A percentile compares a stretch with the other conserved stretches of the same genome.
Conservation (phyloP, 2,329 filamentous ascomycete genomes). For the Colletotrichum costaricense region DNA sequence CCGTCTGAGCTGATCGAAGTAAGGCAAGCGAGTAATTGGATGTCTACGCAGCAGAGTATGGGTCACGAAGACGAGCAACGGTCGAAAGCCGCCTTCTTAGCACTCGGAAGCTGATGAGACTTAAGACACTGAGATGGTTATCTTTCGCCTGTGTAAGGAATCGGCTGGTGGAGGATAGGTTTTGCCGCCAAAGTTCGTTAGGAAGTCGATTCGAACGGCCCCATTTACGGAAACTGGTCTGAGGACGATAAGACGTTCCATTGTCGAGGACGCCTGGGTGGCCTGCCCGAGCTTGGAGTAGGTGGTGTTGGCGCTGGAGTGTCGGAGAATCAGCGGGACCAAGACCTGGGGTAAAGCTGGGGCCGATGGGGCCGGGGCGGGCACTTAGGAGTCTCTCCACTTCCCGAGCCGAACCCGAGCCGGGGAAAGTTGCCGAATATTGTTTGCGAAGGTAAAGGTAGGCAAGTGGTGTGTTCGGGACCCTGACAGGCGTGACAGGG, state of each 20-base stretch:
- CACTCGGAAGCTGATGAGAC: background rate
- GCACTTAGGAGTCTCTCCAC: background rate
- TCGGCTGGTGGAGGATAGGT: background rate
- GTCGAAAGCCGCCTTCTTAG: background rate
- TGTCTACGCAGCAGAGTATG: background rate
- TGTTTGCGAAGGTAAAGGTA: too few relatives aligned
- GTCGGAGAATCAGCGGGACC: background rate
- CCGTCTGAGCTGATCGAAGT: background rate
- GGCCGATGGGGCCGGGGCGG: constrained; percentile 23
- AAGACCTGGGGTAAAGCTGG: constrained; percentile 12
- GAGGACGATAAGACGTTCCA: background rate
- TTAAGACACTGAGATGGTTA: background rate
- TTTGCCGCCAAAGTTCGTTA: background rate
- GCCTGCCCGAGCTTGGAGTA: background rate
- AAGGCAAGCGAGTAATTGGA: background rate
- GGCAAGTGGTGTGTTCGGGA: background rate
- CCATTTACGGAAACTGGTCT: constrained; percentile 14
- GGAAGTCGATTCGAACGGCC: background rate
- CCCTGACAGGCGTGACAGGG: background rate
- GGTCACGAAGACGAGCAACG: background rate
- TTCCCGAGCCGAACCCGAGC: constrained; percentile 26
- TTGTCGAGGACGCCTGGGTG: background rate
- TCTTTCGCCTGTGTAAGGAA: background rate
- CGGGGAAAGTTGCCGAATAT: background rate
- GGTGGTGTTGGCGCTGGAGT: background rate